Base-by-base conservation (phyloP, 1,284 basidiomycete species). In the Melampsora larici-populina region DNA sequence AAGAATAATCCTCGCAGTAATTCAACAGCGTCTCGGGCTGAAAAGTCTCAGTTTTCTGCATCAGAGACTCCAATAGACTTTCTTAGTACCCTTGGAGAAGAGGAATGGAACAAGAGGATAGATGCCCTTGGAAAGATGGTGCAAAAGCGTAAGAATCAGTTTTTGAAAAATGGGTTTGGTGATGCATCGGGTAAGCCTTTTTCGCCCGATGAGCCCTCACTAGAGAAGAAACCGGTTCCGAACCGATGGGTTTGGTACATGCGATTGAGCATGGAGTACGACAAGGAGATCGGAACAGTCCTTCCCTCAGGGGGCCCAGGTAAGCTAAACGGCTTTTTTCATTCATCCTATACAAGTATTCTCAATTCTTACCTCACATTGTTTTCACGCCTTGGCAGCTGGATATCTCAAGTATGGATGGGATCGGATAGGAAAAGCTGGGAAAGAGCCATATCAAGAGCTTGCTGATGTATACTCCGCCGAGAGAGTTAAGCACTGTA, bases 211-310 rank as follows among this genome's bases (percentile, higher is more conserved):
- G 73, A 75, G 33, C 73, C 31, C 29, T 48, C 73, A 24, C 55
- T 75, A 36, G 63, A 75, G 26, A 75, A 75, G 40, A 75, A 75
- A 29, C 73, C 73, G 7, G 46, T 75, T 29, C 73, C 73, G 4
- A 75, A 75, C 46, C 73, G 73, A 43, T 75, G 73, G 73, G 73
- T 75, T n/a, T 75, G 73, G 73, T 75, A 75, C 29, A 75, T 75
- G 65, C 73, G 65, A 21, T 43, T 75, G 11, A 75, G 73, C 58
- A 58, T 64, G 46, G 73, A 75, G 9, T 75, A 75, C 31, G 73
- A 75, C 8, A 75, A 75, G 26, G 49, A 48, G n/a, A 36, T 55
- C 13, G 55, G 55, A 55, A 67, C 65, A 43, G 49, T 31, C 33
- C 63, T 75, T 21, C 73, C 73, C 40, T 40, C 73, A 9, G 73